These are phyloP conservation scores for Hypomontagnella monticulosa DNA, from an alignment of 495 filamentous ascomycete genomes.

Conservation along the genomic window DNA sequence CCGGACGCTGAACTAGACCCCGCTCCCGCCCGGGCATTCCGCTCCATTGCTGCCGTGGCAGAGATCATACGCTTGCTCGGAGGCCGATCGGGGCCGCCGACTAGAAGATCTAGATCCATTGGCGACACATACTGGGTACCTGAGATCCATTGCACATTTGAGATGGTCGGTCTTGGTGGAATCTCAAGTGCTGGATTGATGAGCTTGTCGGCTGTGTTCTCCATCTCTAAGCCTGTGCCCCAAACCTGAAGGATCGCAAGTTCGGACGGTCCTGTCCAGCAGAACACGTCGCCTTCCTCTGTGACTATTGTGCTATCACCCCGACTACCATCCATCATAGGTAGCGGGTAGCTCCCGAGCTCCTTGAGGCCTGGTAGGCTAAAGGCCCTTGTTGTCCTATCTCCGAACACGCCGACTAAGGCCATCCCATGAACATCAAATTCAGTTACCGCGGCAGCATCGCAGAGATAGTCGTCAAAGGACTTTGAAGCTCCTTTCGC, in stretches of 20 bases:
- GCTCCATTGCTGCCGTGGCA: slow-evolving; percentile 56
- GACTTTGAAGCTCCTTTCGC: slow-evolving; percentile 88
- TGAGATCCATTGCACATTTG: slow-evolving; percentile 93
- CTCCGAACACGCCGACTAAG: slow-evolving; percentile 82
- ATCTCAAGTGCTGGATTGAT: slow-evolving; percentile 76
- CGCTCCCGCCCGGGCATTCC: slow-evolving; percentile 54
- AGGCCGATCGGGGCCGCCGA: slow-evolving; percentile 88
- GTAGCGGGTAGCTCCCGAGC: slow-evolving; percentile 71
- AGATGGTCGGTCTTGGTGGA: slow-evolving; percentile 91
- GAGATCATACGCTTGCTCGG: slow-evolving; percentile 78
- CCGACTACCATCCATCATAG: slow-evolving; percentile 76
- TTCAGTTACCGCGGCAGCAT: slow-evolving; percentile 77
- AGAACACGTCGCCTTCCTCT: slow-evolving; percentile 79
- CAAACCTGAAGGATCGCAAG: slow-evolving; percentile 81
- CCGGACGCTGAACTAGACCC: slow-evolving; percentile 68
- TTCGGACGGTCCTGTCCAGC: slow-evolving; percentile 91
- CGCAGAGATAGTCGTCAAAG: slow-evolving; percentile 83
- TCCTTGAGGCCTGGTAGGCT: slow-evolving; percentile 88
- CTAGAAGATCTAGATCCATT: slow-evolving; percentile 89
- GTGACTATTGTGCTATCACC: slow-evolving; percentile 73
- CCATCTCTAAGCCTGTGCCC: slow-evolving; percentile 70
- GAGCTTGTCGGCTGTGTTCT: slow-evolving; percentile 71
- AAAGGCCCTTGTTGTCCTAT: slow-evolving; percentile 79
- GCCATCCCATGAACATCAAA: slow-evolving; percentile 77
- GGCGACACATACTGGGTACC: slow-evolving; percentile 92